Evolutionary conservation across 306 rosid genomes (phyloP).

Genomic region (Delonix regia): DNA sequence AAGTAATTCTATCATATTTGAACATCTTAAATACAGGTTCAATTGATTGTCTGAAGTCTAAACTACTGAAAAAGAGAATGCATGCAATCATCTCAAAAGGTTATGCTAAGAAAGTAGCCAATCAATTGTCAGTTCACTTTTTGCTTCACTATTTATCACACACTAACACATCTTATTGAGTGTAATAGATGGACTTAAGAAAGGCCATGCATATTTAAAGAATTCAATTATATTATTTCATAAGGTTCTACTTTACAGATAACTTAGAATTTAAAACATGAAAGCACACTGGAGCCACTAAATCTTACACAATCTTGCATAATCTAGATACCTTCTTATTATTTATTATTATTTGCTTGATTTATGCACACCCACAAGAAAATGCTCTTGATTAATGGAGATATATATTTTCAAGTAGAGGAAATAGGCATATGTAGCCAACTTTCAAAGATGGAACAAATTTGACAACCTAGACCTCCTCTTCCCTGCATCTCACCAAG

Average conservation of each 20-base stretch:
- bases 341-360: neutral
- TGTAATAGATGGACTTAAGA: neutral
- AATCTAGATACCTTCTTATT: constrained; percentile 17
- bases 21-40: neutral
- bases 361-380: neutral
- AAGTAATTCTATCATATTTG: neutral
- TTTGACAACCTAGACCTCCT: constrained; percentile 15
- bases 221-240: neutral
- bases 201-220: neutral
- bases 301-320: neutral
- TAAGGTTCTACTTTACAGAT: constrained; percentile 6
- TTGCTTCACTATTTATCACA: constrained; percentile 11
- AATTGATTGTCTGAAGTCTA: no score
- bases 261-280: constrained; percentile 7
- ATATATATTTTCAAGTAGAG: neutral
- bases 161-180: neutral
- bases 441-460: neutral
- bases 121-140: neutral
- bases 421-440: neutral
- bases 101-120: neutral
- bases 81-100: constrained; percentile 7
- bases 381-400: neutral
- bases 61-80: neutral
- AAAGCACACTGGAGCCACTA: neutral
- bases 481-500: neutral